Evolutionary conservation across 2,329 filamentous ascomycete genomes (phyloP), one percentile per base, ranked within the genome.

Genomic region (Ceratocystiopsis minuta): DNA sequence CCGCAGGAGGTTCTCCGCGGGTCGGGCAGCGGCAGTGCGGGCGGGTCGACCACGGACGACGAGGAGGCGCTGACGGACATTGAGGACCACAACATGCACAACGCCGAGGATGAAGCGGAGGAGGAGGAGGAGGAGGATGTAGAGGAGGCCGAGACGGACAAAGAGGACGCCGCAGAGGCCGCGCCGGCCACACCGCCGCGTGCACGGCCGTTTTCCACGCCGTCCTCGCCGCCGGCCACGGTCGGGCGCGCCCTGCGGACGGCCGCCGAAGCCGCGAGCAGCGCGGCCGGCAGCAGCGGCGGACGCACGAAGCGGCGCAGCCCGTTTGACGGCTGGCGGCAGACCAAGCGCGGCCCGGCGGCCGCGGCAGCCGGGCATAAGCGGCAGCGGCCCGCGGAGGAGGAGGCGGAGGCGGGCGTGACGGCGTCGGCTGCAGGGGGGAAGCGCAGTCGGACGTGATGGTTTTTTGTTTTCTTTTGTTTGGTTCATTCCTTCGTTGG

Each of bases 301-400:
- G 51, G 52, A 37, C 53, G 61, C 45, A 45, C 50, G 45, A 49
- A 50, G 45, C 49, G 49, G 40, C 62, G 60, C 44, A 76, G 70
- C 50, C 74, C 73, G 3, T 84, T 84, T 51, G 75, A 80, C 50
- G 65, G 65, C 34, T 85, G 78, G 78, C 70, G 65, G 48, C 72
- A 77, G 44, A 73, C 72, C 50, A 84, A 84, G 64, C 61, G 58
- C 50, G 54, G 61, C 56, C 39, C 38, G 14, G 34, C 18, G 12
- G 20, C 17, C 16, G 14, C 24, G 3, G 41, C 54, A 31, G 57
- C 57, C 46, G 61, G 62, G 46, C 63, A 55, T 46, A 70, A 66
- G 59, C 62, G 61, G 46, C 53, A 20, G 20, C 20, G 20, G 20
- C 20, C 20, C 4, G 20, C 58, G 34, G 64, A 58, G 24, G 61